Evolutionary conservation across 73 alveolate genomes (phyloP), one percentile per base, ranked within the genome.

Genomic region (Halteria grandinella): DNA sequence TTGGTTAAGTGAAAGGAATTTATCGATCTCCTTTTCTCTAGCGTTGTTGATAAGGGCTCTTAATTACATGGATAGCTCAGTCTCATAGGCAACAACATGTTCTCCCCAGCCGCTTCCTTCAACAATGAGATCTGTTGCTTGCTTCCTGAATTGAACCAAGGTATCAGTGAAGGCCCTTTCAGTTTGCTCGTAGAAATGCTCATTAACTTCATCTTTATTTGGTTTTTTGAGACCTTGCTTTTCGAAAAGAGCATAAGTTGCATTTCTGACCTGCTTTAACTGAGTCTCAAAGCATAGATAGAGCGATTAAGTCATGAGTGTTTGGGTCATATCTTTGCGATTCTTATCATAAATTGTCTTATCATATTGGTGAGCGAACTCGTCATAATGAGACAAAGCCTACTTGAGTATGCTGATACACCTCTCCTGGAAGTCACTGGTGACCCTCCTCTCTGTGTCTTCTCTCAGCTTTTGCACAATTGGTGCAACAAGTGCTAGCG

Each of bases 331-430:
- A 60, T 73, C 89, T 28, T 69, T 70, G 72, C 87, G 72, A 12
- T 86, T 84, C 52, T 76, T 78, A 59, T 79, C 70, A 70, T 52
- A 90, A 36, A 89, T 83, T 69, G 70, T 69, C 27, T 71, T 33
- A 47, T 86, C 83, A 82, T 90, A 90, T 48, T 90, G 84, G 57
- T 75, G 86, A 15, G 97, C 97, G 31, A 33, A 29, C 4, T 86
- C 79, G 21, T 90, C 93, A 66, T 90, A 90, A 51, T 33, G 74
- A 7, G 34, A 33, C 47, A 54, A 39, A 20, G 89, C 88, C 18
- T 47, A 69, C 55, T 75, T 34, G 25, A 81, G 27, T 21, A 90
- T 83, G 5, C 64, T 60, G 27, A 75, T 52, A 41, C 86, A 84
- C 40, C 62, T 71, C 27, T 58, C 73, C 25, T 63, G 45, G 72